A percentile compares a stretch with the other conserved stretches of the same genome.
These are phyloP conservation scores for Citrus hindsii DNA, from an alignment of 345 rosid species.

Conservation along the genomic window DNA sequence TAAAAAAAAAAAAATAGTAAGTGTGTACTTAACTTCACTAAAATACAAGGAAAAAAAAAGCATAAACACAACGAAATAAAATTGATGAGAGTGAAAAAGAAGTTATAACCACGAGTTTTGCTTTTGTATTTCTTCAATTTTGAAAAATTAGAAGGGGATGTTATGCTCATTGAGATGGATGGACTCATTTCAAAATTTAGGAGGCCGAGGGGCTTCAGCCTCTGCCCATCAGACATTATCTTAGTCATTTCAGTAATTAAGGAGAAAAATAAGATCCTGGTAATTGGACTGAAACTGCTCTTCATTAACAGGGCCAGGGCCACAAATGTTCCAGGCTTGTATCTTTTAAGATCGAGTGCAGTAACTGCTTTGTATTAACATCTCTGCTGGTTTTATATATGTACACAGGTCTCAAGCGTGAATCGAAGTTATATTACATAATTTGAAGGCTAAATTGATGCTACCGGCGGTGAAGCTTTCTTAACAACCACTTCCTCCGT, in stretches of 20 bases:
- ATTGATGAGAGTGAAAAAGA: too few relatives aligned
- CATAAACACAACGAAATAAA: too few relatives aligned
- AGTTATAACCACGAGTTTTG: too few relatives aligned
- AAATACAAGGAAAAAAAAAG: too few relatives aligned
- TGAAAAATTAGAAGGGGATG: too few relatives aligned
- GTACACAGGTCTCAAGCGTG: neutral
- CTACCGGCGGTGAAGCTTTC: slow-evolving; percentile 21
- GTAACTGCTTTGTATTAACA: neutral
- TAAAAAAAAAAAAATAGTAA: too few relatives aligned
- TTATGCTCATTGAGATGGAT: too few relatives aligned
- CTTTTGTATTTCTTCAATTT: too few relatives aligned
- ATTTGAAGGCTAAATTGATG: neutral
- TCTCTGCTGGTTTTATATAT: neutral
- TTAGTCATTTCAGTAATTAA: neutral
- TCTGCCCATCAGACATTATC: too few relatives aligned
- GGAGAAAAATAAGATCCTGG: neutral
- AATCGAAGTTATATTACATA: neutral
- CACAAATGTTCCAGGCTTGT: neutral
- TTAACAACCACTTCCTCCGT: slow-evolving; percentile 34
- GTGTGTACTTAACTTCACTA: too few relatives aligned
- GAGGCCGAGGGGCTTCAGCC: too few relatives aligned
- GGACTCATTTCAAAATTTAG: too few relatives aligned
- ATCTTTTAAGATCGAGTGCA: neutral
- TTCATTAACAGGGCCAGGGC: neutral
- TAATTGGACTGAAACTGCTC: neutral